Conservation (phyloP, 441 rosid genomes). For the Corymbia citriodora region DNA sequence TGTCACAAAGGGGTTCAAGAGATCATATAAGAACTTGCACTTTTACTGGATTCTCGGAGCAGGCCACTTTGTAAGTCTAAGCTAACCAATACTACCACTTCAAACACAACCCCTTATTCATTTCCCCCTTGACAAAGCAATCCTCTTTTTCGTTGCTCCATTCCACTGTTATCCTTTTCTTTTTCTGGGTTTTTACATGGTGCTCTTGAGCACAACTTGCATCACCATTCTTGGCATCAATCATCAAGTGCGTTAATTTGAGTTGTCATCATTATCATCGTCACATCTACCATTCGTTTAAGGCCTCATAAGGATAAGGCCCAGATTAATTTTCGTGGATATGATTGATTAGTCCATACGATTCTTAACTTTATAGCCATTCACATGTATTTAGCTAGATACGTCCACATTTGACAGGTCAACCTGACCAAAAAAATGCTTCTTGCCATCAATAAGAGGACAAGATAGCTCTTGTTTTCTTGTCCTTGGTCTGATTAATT, state of each 20-base stretch:
- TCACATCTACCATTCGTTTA: background rate
- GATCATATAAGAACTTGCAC: conserved; percentile 65
- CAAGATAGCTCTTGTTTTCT: background rate
- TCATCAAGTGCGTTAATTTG: background rate
- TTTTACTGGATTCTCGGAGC: conserved; percentile 95
- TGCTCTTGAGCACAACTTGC: background rate
- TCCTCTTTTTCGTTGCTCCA: background rate
- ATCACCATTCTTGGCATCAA: background rate
- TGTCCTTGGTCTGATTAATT: background rate
- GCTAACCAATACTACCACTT: background rate
- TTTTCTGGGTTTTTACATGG: background rate
- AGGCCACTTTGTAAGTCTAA: conserved; percentile 87
- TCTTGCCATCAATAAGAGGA: background rate
- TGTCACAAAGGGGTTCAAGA: conserved; percentile 62
- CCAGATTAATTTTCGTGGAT: background rate
- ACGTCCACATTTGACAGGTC: background rate
- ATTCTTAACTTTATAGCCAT: background rate
- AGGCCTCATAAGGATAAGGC: background rate
- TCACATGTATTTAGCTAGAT: background rate
- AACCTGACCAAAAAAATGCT: background rate
- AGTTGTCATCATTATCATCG: background rate
- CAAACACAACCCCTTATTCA: background rate
- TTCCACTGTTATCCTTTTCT: background rate
- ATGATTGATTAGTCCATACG: background rate
- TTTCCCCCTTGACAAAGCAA: background rate